Percentiles rank a stretch among this genome's conserved stretches.
Evolutionary conservation across 768 basidiomycete species (phyloP).

Genomic region (Hygrophorus pudorinus): DNA sequence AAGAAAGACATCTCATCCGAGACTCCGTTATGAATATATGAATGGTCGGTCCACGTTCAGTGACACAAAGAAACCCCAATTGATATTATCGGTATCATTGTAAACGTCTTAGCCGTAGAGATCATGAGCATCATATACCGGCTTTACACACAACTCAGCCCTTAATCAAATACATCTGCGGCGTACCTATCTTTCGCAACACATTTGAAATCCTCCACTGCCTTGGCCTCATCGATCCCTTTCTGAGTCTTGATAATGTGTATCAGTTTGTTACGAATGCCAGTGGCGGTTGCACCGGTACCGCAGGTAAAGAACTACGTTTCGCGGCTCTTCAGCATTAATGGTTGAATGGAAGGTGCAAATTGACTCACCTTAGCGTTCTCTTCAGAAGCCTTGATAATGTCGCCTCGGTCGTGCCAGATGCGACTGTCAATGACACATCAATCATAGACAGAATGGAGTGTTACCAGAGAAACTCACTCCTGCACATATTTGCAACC

Average conservation of each 20-base stretch:
- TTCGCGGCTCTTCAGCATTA: background rate
- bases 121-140: no score
- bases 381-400: conserved; percentile 20
- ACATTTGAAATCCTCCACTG: conserved; percentile 19
- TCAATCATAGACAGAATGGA: background rate
- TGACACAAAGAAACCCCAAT: no score
- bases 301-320: conserved; percentile 35
- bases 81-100: no score
- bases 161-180: conserved; percentile 35
- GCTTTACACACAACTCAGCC: background rate
- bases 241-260: conserved; percentile 23
- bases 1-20: no score
- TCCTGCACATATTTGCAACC: conserved; percentile 31
- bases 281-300: conserved; percentile 26
- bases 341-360: background rate
- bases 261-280: conserved; percentile 26
- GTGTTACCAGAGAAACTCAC: conserved; percentile 15
- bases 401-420: conserved; percentile 30
- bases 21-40: no score
- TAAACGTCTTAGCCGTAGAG: no score
- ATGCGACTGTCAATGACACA: conserved; percentile 22
- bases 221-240: conserved; percentile 16
- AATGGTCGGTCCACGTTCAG: no score
- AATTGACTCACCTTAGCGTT: conserved; percentile 24
- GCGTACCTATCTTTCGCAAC: conserved; percentile 31